Evolutionary conservation across 148 eudicot genomes (phyloP).

Genomic region (Cornus florida): DNA sequence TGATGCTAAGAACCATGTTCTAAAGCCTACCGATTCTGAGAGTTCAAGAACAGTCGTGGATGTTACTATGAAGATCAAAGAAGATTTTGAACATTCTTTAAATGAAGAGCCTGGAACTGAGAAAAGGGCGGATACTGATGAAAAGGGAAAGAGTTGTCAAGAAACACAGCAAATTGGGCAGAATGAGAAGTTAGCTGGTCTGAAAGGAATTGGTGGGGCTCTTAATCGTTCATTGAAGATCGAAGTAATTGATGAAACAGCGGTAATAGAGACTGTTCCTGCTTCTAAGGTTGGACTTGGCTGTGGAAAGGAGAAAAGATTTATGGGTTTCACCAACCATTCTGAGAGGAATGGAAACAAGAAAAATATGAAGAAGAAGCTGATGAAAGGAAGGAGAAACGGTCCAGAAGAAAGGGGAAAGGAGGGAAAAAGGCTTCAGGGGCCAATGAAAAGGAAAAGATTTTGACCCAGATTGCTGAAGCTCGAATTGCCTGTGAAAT

Average conservation of each 20-base stretch:
- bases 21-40: not conserved
- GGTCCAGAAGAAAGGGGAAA: constrained; percentile 24
- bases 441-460: not conserved
- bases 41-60: not conserved
- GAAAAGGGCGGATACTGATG: not conserved
- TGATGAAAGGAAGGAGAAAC: constrained; percentile 21
- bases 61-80: not conserved
- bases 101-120: not conserved
- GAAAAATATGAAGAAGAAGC: constrained; percentile 4
- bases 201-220: not conserved
- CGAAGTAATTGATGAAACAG: constrained; percentile 40
- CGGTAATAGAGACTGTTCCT: constrained; percentile 22
- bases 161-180: not conserved
- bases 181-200: constrained; percentile 4
- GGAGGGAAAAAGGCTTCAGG: constrained; percentile 14
- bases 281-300: constrained; percentile 10
- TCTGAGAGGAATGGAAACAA: not conserved
- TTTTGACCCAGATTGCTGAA: not conserved
- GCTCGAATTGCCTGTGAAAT: constrained; percentile 10
- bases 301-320: constrained; percentile 12
- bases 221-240: constrained; percentile 23
- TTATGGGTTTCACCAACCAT: not conserved
- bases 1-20: not conserved
- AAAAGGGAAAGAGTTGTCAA: not conserved
- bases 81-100: not conserved